Base-by-base conservation (phyloP, 257 asterid genomes). In the Plectranthus barbatus region DNA sequence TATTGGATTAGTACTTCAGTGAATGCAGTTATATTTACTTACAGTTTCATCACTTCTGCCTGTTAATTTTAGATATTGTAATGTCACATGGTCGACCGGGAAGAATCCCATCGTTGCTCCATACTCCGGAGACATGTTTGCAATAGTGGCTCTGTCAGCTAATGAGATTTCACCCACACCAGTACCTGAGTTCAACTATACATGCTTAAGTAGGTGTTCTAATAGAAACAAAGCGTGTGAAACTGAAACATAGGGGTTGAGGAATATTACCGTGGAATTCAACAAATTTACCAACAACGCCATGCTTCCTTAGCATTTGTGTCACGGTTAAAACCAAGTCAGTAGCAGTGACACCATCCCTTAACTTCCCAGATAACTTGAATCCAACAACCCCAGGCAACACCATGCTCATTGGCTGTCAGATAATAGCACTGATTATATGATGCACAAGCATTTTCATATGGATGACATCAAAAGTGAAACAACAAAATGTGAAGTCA, bases 81-180 rank as follows among this genome's bases (percentile, higher is more conserved):
- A 75, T 60, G 98, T 91, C 56, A 91, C 98, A 58, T 76, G 80
- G 77, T 91, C 98, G 19, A 91, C 98, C 15, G 96, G 98, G 84
- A 91, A 91, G 83, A 91, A 91, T n/a, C 98, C 95, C 98, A 91
- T 91, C 33, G 98, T 91, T 64, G 98, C 96, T 59, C 96, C 96
- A 81, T 91, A 91, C 77, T 91, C 98, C 0, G 98, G 98, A 46
- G 98, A 85, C 98, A 91, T 91, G 79, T 91, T 91, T 54, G 98
- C 96, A 60, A 91, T 91, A 63, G 96, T 91, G 60, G 98, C 98
- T 77, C 98, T 84, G 83, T 91, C 98, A 73, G 98, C 96, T 80
- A 91, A 79, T 58, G 98, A 91, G 70, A 86, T 80, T 80, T 76
- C 65, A 71, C 91, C 92, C 67, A 88, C 86, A 55, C 96, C 98